Conservation (phyloP, 2,329 filamentous ascomycete genomes). For the Trichoderma sp. region DNA sequence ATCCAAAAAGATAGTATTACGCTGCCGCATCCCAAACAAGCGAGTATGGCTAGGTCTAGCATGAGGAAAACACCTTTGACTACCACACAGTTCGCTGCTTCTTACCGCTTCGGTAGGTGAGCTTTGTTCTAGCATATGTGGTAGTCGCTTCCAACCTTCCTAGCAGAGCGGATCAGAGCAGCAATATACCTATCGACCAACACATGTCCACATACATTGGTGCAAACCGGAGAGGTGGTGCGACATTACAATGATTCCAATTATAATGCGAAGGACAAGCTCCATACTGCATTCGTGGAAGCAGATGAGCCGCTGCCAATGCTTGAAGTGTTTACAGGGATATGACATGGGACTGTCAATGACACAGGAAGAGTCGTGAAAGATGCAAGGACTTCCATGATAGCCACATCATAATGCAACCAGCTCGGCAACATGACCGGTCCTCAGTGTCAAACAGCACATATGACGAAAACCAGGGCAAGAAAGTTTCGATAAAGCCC, state of each 20-base stretch:
- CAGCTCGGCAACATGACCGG: background rate
- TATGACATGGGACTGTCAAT: background rate
- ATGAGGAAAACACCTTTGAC: background rate
- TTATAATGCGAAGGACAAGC: background rate
- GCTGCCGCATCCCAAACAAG: background rate
- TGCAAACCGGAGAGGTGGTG: background rate
- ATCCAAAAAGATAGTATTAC: background rate
- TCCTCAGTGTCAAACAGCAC: background rate
- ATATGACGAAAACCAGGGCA: background rate
- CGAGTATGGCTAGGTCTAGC: background rate
- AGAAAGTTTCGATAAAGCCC: background rate
- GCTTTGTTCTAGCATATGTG: background rate
- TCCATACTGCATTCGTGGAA: background rate
- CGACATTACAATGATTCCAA: too few species aligned
- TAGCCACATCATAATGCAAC: slow-evolving; percentile 1
- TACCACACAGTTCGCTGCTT: slow-evolving; percentile 10
- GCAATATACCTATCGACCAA: slow-evolving; percentile 25
- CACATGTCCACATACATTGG: slow-evolving; percentile 19
- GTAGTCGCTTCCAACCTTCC: background rate
- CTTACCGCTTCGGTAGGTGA: background rate
- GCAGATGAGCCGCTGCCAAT: background rate
- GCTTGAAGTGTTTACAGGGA: background rate
- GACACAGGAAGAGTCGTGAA: too few species aligned
- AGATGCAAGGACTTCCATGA: too few species aligned
- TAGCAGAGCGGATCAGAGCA: background rate